phyloP scores from a whole-genome alignment of 495 filamentous ascomycete species.

The Podospora pseudopauciseta region DNA sequence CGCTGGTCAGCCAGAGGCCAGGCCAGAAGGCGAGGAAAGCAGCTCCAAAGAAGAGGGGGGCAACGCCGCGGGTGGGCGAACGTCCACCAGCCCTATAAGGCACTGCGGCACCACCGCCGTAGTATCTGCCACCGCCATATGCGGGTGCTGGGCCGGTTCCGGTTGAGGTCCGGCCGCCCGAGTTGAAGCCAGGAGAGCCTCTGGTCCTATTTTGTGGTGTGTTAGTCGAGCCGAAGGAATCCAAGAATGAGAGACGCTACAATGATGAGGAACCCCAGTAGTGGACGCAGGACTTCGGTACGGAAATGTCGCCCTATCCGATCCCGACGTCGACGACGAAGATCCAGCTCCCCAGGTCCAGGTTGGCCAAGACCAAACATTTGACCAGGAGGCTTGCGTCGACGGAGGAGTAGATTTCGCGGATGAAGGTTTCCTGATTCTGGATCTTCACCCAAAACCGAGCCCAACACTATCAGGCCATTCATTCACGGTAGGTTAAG shows the following conservation, averaged over 20 bases:
- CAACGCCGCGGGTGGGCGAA: slow-evolving; percentile 55
- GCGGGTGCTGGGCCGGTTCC: slow-evolving; percentile 60
- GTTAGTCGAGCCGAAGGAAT: background rate
- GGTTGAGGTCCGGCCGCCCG: slow-evolving; percentile 60
- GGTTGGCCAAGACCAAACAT: too few species aligned
- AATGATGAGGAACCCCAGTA: background rate
- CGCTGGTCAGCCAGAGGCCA: slow-evolving; percentile 58
- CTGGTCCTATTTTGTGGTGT: background rate
- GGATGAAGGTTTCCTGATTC: background rate
- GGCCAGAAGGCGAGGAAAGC: slow-evolving; percentile 54
- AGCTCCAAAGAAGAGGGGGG: slow-evolving; percentile 55
- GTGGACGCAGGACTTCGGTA: background rate
- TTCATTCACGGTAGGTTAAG: slow-evolving; percentile 9
- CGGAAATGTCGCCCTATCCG: background rate
- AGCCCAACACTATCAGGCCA: background rate
- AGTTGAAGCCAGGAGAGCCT: slow-evolving; percentile 23
- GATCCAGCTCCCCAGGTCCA: background rate
- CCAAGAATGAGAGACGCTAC: background rate
- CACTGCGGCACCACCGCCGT: slow-evolving; percentile 67
- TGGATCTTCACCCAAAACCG: background rate
- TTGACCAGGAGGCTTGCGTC: background rate
- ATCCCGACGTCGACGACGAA: too few species aligned
- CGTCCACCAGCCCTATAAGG: slow-evolving; percentile 63
- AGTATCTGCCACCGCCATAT: slow-evolving; percentile 68
- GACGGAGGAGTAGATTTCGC: background rate